Percentiles rank a stretch among this genome's conserved stretches.
Conservation (phyloP, 1,139 yeast genomes). For the Sugiyamaella xylanicola region DNA sequence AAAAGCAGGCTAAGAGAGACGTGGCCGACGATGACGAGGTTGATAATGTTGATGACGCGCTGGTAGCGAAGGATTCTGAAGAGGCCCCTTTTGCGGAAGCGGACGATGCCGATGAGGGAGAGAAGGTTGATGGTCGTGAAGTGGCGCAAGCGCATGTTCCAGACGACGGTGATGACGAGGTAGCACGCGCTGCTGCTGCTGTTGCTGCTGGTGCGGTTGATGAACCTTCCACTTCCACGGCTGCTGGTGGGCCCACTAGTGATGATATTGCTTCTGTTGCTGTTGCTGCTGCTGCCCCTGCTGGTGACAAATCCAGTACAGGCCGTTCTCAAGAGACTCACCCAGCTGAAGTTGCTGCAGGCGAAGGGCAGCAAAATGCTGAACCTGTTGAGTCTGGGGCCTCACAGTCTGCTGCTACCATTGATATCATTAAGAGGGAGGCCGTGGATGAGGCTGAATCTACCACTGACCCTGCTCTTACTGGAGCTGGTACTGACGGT, state of each 20-base stretch:
- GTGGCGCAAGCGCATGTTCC: neutral
- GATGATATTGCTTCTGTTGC: neutral
- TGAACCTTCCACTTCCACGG: neutral
- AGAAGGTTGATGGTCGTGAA: constrained; percentile 1
- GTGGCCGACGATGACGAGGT: neutral
- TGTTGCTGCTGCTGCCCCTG: neutral
- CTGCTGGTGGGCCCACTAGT: neutral
- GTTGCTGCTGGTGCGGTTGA: constrained; percentile 11
- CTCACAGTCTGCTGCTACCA: neutral
- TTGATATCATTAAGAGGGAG: neutral
- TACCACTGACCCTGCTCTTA: neutral
- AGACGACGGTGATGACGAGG: constrained; percentile 9
- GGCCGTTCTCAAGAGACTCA: too few relatives aligned
- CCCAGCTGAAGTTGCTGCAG: too few relatives aligned
- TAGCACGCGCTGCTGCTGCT: constrained; percentile 10
- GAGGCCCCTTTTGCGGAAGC: constrained; percentile 1
- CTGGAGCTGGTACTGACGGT: neutral
- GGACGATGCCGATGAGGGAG: neutral
- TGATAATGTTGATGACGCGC: constrained; percentile 16
- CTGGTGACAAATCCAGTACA: too few relatives aligned
- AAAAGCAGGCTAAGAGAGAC: neutral
- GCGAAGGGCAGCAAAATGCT: too few relatives aligned
- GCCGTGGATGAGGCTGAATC: neutral
- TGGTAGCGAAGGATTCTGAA: constrained; percentile 15
- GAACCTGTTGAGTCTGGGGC: too few relatives aligned